phyloP scores from a whole-genome alignment of 257 asterid genomes.

The Solanum raphanifolium region DNA sequence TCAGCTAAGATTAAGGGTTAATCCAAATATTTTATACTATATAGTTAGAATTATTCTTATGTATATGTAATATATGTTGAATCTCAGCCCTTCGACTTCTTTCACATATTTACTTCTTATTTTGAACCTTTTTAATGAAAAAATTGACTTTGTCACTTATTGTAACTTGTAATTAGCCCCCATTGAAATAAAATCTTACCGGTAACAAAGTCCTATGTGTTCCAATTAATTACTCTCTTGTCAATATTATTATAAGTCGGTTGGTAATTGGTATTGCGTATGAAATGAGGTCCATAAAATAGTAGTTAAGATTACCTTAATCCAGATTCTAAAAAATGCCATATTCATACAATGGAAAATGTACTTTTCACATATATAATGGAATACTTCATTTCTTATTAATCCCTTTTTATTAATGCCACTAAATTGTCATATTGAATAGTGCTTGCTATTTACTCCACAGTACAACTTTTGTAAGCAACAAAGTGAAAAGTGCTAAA shows the following conservation, averaged over 20 bases:
- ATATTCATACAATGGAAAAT: neutral
- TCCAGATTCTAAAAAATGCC: neutral
- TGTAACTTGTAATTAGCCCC: neutral
- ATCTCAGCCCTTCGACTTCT: no score
- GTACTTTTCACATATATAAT: neutral
- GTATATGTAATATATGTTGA: no score
- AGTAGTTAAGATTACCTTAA: neutral
- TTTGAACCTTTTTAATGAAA: no score
- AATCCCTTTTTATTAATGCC: neutral
- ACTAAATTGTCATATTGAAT: neutral
- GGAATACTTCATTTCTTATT: neutral
- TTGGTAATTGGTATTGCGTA: neutral
- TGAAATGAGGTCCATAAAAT: neutral
- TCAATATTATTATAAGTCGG: neutral
- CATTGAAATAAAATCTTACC: neutral
- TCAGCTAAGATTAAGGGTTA: no score
- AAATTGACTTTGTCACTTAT: no score
- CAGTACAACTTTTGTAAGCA: neutral
- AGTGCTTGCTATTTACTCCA: neutral
- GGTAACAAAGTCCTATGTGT: neutral
- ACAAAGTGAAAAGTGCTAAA: neutral
- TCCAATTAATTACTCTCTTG: neutral
- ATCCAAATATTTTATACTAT: no score
- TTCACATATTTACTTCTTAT: no score
- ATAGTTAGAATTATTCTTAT: no score